These are phyloP conservation scores for Epichloe festucae DNA, from an alignment of 2,329 filamentous ascomycete genomes.

Conservation along the genomic window DNA sequence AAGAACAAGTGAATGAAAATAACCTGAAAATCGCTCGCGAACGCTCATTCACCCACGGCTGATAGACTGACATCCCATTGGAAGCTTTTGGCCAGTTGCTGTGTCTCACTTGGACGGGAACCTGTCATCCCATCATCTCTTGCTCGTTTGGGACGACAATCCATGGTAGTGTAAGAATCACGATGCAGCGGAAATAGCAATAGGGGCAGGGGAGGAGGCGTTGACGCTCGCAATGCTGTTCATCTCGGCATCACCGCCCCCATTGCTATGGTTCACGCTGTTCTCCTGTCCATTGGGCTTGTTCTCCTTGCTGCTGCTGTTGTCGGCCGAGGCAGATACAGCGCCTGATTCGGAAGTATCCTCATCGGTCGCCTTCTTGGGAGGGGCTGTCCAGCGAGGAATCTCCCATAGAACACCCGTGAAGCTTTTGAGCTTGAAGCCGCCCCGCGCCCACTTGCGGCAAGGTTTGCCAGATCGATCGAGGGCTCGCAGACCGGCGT, in stretches of 20 bases:
- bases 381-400: constrained; percentile 66
- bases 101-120: background rate
- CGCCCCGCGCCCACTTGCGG: constrained; percentile 77
- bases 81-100: background rate
- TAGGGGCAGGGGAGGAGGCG: constrained; percentile 38
- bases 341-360: constrained; percentile 32
- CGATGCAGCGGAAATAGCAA: constrained; percentile 33
- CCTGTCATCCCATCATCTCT: background rate
- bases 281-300: constrained; percentile 43
- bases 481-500: constrained; percentile 84
- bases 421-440: constrained; percentile 80
- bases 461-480: constrained; percentile 87
- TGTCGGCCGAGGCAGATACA: constrained; percentile 33
- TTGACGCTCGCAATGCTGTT: constrained; percentile 36
- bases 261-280: constrained; percentile 33
- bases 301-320: constrained; percentile 49
- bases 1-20: background rate
- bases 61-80: background rate
- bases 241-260: constrained; percentile 38
- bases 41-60: background rate
- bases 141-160: background rate
- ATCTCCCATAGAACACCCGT: constrained; percentile 77
- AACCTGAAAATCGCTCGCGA: background rate
- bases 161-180: constrained; percentile 5
- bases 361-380: constrained; percentile 37